Evolutionary conservation across 108 stramenopile genomes (phyloP), one percentile per base, ranked within the genome.

Genomic region (Pseudonitzschia multiseries): DNA sequence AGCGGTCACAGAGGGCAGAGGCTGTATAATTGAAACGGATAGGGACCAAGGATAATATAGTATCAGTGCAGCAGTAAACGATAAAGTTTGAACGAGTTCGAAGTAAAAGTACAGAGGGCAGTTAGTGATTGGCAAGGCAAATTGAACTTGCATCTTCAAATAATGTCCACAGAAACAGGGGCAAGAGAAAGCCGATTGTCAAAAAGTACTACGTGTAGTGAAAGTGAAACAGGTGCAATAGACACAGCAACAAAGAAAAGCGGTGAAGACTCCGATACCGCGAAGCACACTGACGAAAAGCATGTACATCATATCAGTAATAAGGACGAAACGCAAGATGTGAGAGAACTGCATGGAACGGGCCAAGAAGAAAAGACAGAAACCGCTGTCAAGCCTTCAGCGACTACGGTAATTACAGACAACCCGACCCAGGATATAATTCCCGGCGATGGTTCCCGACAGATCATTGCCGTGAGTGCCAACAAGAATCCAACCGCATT

Each of bases 401-500:
- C 18, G 46, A 18, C 17, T 18, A 48, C 14, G 46, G 8, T 18
- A 2, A 18, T 10, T 50, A 1, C 67, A 1, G 9, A 2, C 67
- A 21, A 24, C 60, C 0, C 15, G 10, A 61, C 14, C 44, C 29
- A 50, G 61, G 70, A 53, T 63, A 12, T 27, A 22, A 21, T 42
- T 26, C 51, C 57, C 32, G 43, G 70, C 28, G 36, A 67, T 57
- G 8, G 57, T 52, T 28, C 73, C 63, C 36, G 89, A 61, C 92
- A 93, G 68, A 85, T 90, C 3, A 93, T 93, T 75, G 92, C 92
- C n/a, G 92, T 93, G 41, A 90, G 89, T 63, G 92, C 89, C 28
- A 89, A 89, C 43, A 93, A 90, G 72, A 81, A 86, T 27, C 92
- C 92, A 28, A 81, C 87, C 13, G 92, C 89, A 20, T 93, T 90